phyloP scores from a whole-genome alignment of 2,329 filamentous ascomycete genomes.

The Metarhizium sp. region DNA sequence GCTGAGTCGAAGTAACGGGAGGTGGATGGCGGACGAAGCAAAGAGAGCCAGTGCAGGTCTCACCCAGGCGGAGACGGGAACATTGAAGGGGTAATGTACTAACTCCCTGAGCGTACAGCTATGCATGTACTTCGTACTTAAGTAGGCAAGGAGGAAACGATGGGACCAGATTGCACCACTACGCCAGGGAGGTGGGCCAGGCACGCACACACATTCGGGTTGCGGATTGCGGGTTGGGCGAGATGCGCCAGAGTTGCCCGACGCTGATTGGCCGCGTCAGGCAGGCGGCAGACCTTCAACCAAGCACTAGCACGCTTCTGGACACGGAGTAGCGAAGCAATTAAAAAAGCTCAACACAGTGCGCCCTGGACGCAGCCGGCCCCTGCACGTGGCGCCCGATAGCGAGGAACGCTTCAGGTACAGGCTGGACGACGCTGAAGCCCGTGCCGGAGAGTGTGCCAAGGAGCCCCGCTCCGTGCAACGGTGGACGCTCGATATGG shows the following conservation, averaged over 20 bases:
- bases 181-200: too few species aligned
- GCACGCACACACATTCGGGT: too few species aligned
- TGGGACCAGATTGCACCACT: too few species aligned
- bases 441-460: not conserved
- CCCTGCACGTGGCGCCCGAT: not conserved
- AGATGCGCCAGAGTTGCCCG: not conserved
- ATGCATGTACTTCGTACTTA: too few species aligned
- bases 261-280: not conserved
- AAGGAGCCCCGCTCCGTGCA: not conserved
- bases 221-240: not conserved
- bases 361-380: not conserved
- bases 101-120: too few species aligned
- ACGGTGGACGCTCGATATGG: not conserved
- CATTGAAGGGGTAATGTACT: not conserved
- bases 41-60: constrained; percentile 10
- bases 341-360: constrained; percentile 7
- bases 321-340: not conserved
- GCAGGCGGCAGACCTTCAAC: not conserved
- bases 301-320: constrained; percentile 6
- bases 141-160: too few species aligned
- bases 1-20: constrained; percentile 1
- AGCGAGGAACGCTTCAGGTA: constrained; percentile 1
- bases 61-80: constrained; percentile 9
- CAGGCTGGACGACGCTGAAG: not conserved
- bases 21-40: constrained; percentile 6